Evolutionary conservation across 495 filamentous ascomycete genomes (phyloP).

Genomic region (Aspergillus taichungensis): DNA sequence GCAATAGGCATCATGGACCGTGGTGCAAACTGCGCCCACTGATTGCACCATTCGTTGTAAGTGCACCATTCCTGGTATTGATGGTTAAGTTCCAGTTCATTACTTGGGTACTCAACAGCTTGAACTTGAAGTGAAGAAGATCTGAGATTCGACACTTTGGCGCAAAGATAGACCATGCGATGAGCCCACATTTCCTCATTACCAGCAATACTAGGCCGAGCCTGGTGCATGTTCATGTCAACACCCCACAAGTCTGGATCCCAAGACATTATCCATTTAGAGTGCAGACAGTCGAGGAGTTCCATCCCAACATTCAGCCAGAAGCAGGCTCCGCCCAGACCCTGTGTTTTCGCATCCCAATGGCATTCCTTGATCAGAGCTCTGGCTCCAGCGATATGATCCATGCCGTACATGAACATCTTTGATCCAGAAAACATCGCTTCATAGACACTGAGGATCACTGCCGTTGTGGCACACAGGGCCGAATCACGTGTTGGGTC

Average conservation of each 20-base stretch:
- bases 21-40: conserved; percentile 70
- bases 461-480: conserved; percentile 81
- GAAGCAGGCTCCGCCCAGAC: conserved; percentile 84
- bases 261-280: conserved; percentile 85
- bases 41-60: conserved; percentile 65
- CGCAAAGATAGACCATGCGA: conserved; percentile 81
- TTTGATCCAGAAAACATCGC: conserved; percentile 63
- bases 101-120: conserved; percentile 47
- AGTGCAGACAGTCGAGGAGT: conserved; percentile 74
- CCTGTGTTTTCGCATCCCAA: conserved; percentile 74
- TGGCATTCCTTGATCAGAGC: conserved; percentile 85
- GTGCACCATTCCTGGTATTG: conserved; percentile 68
- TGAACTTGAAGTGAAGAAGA: conserved; percentile 54
- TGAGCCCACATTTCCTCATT: conserved; percentile 87
- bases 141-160: conserved; percentile 79
- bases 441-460: conserved; percentile 87
- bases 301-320: conserved; percentile 93
- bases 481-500: conserved; percentile 76
- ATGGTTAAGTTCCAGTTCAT: conserved; percentile 54
- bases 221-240: conserved; percentile 63
- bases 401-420: conserved; percentile 61
- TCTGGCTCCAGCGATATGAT: conserved; percentile 78
- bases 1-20: conserved; percentile 82
- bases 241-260: conserved; percentile 88
- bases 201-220: conserved; percentile 29